These are phyloP conservation scores for Coleophoma crateriformis DNA, from an alignment of 2,329 filamentous ascomycete species.

Conservation along the genomic window DNA sequence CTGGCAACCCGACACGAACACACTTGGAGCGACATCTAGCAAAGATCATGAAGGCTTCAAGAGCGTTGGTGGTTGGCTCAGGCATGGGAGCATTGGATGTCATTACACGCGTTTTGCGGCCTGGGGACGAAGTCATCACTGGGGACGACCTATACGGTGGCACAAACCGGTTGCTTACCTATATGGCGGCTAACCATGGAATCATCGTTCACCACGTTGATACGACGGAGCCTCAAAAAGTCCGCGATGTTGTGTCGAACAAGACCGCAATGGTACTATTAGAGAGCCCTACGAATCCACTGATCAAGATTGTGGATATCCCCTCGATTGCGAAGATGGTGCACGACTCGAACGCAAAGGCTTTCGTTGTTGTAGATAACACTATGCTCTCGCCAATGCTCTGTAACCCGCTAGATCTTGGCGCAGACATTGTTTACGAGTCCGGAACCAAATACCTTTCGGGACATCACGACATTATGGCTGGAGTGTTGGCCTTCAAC, in stretches of 20 bases:
- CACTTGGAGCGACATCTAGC: slow-evolving; percentile 95
- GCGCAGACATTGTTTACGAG: slow-evolving; percentile 95
- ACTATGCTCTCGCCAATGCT: slow-evolving; percentile 98
- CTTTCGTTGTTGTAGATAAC: slow-evolving; percentile 91
- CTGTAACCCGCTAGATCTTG: slow-evolving; percentile 87
- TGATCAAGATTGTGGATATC: slow-evolving; percentile 98
- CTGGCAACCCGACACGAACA: slow-evolving; percentile 91
- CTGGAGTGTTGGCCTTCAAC: slow-evolving; percentile 90
- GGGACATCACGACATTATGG: slow-evolving; percentile 98
- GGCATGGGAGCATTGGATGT: slow-evolving; percentile 98
- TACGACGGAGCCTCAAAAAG: slow-evolving; percentile 72
- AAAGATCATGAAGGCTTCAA: slow-evolving; percentile 96
- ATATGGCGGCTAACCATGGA: slow-evolving; percentile 80
- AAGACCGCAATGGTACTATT: slow-evolving; percentile 95
- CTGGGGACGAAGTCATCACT: slow-evolving; percentile 94
- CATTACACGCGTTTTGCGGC: slow-evolving; percentile 82
- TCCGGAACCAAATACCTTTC: slow-evolving; percentile 97
- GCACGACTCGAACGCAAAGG: slow-evolving; percentile 71
- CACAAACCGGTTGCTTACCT: slow-evolving; percentile 88
- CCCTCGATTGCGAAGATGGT: slow-evolving; percentile 69
- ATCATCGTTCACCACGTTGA: slow-evolving; percentile 96
- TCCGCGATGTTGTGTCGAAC: slow-evolving; percentile 60
- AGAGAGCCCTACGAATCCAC: slow-evolving; percentile 93
- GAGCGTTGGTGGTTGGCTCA: slow-evolving; percentile 87
- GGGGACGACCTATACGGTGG: slow-evolving; percentile 97